Base-by-base conservation (phyloP, 352 stramenopile species). In the Globisporangium paddicum region DNA sequence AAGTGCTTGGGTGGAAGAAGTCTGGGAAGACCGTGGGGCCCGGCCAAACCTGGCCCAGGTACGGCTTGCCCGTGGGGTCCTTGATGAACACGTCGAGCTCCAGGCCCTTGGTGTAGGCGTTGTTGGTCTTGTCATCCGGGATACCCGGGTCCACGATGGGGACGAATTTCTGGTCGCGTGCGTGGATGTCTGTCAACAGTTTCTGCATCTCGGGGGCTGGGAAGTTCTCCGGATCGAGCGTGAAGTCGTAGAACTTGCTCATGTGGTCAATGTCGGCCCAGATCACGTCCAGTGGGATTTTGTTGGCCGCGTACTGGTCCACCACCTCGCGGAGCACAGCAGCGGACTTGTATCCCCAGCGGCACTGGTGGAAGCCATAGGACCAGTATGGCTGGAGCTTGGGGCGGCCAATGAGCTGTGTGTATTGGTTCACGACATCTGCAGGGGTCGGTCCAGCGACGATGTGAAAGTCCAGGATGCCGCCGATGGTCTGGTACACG, bases 71-170 rank as follows among this genome's bases (percentile, higher is more conserved):
- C 13, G 55, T 63, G 2, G 66, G 81, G 60, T 89, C 70, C 69
- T 90, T 92, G 51, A 96, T 83, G 66, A 88, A 96, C 7, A 93
- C 69, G 42, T 88, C 71, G 53, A 88, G 67, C 19, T 73, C 60
- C 25, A 93, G 35, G 5, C 80, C 82, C 10, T 71, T 68, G 7
- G 53, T 74, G 65, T 87, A 90, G 19, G 76, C 71, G 21, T 77
- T 68, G 55, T 87, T 72, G 11, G 61, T 72, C 10, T 47, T 49
- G 35, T 83, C 69, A 42, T 86, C 69, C 0, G 79, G 79, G 50
- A 96, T 96, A 21, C 81, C 86, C 19, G 86, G 83, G 58, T 96
- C 86, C 32, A 96, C 71, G 60, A 96, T 96, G 9, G 79, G 77
- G 13, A 94, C 75, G 44, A 84, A 93, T 38, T 88, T 77, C 47